These are phyloP conservation scores for Bombardia bombarda DNA, from an alignment of 495 filamentous ascomycete genomes.

Conservation along the genomic window DNA sequence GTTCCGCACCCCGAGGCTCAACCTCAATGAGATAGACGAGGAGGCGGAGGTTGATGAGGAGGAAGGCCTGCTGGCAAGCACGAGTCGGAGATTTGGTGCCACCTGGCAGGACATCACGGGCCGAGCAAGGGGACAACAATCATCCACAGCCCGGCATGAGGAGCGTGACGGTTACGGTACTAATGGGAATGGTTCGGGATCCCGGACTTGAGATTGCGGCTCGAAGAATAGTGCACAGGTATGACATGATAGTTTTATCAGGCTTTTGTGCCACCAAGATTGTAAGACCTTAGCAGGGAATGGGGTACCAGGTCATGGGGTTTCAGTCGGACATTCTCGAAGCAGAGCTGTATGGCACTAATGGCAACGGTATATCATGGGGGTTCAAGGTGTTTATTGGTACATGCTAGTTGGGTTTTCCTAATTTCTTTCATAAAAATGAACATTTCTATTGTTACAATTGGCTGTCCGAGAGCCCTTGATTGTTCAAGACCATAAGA, in stretches of 20 bases:
- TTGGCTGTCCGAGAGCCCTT: no score
- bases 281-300: no score
- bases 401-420: no score
- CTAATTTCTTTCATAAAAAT: background rate
- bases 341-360: no score
- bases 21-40: conserved; percentile 69
- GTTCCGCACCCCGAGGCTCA: conserved; percentile 68
- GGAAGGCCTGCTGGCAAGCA: conserved; percentile 78
- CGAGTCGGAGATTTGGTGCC: conserved; percentile 70
- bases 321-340: no score
- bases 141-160: background rate
- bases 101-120: conserved; percentile 83
- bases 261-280: background rate
- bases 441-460: no score
- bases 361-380: no score
- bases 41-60: conserved; percentile 94
- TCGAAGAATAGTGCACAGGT: background rate
- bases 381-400: no score
- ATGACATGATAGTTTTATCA: background rate
- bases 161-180: background rate
- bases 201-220: background rate
- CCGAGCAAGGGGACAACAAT: conserved; percentile 3
- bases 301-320: no score
- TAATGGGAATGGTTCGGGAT: conserved; percentile 11
- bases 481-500: no score